These are phyloP conservation scores for Zoysia pacifica DNA, from an alignment of 176 grass and related monocot genomes.

Conservation along the genomic window DNA sequence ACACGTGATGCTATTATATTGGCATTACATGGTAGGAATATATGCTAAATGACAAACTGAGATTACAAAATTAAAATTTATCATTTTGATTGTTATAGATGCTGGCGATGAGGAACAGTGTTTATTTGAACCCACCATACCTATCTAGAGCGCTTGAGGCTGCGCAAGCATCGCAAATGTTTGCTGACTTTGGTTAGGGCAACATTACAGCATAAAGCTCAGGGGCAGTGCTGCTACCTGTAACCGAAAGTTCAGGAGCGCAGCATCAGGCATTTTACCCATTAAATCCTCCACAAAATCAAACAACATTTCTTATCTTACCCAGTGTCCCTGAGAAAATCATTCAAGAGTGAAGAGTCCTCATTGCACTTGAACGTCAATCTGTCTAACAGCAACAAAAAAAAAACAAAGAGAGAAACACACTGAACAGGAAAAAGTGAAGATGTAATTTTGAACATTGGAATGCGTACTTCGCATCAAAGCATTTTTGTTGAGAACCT, in stretches of 20 bases:
- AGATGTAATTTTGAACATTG: too few species aligned
- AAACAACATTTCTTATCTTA: conserved; percentile 43
- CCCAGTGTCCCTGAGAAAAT: conserved; percentile 44
- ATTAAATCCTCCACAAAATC: conserved; percentile 51
- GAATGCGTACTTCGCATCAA: too few species aligned
- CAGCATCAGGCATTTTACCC: conserved; percentile 49
- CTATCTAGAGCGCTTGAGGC: conserved; percentile 69
- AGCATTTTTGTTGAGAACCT: too few species aligned
- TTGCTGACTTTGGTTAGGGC: conserved; percentile 55
- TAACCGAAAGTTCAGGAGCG: conserved; percentile 64
- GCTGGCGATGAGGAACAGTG: conserved; percentile 86
- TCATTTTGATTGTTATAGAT: conserved; percentile 52
- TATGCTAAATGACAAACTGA: neutral
- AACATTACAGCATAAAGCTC: conserved; percentile 45
- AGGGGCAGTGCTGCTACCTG: conserved; percentile 44
- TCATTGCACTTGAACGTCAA: conserved; percentile 31
- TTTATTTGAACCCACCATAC: conserved; percentile 78
- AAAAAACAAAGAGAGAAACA: too few species aligned
- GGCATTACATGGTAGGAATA: neutral
- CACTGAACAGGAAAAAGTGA: too few species aligned
- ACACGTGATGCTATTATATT: neutral
- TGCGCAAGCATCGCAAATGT: conserved; percentile 77
- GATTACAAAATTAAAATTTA: neutral
- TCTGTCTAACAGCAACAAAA: too few species aligned
- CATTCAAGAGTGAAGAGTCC: conserved; percentile 33